A percentile compares a stretch with the other conserved stretches of the same genome.
Conservation (phyloP, 2,329 filamentous ascomycete genomes). For the Pseudocercospora fuligena region DNA sequence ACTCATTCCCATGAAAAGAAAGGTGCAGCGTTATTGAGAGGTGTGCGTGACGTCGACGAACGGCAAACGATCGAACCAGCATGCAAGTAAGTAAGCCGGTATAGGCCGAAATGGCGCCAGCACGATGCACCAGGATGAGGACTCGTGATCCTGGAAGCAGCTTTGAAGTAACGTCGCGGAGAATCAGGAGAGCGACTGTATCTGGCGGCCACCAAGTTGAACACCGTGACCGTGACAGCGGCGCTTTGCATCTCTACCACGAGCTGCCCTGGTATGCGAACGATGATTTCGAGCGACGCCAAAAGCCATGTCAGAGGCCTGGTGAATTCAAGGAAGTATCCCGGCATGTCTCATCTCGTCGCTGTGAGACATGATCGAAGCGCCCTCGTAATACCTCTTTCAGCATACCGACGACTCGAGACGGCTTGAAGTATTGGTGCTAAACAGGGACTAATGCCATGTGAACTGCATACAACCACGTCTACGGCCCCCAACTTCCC, state of each 20-base stretch:
- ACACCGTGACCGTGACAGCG: not conserved
- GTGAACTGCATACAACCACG: conserved; percentile 8
- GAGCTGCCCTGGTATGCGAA: not conserved
- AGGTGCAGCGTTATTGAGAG: not conserved
- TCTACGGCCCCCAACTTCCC: not conserved
- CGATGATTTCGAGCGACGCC: not conserved
- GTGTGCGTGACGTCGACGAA: conserved; percentile 10
- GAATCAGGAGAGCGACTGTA: not conserved
- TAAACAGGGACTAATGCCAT: conserved; percentile 2
- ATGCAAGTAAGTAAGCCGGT: conserved; percentile 11
- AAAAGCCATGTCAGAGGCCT: not conserved
- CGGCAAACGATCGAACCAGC: conserved; percentile 3
- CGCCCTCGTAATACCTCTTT: not conserved
- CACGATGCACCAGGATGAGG: not conserved
- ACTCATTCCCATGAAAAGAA: not conserved
- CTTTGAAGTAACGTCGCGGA: not conserved
- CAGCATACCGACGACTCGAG: conserved; percentile 5
- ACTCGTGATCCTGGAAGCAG: conserved; percentile 4
- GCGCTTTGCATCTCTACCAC: not conserved
- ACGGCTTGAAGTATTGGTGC: not conserved
- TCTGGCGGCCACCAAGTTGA: not conserved
- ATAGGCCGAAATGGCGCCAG: conserved; percentile 18
- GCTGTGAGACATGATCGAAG: conserved; percentile 3
- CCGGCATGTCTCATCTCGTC: not conserved
- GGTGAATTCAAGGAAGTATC: not conserved